These are phyloP conservation scores for Kokia cookei DNA, from an alignment of 441 rosid genomes.

Conservation along the genomic window DNA sequence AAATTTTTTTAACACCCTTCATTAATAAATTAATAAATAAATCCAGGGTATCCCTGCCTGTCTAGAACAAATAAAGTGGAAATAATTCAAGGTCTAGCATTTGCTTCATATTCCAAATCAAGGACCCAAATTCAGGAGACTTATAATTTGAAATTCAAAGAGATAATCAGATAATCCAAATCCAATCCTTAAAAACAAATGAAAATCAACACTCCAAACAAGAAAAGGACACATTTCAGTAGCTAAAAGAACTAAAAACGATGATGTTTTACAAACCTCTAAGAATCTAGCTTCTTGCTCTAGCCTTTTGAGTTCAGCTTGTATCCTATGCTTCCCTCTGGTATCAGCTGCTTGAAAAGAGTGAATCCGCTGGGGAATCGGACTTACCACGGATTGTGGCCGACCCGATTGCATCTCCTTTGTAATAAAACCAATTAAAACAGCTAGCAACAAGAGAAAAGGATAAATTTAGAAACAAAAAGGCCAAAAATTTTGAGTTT, in stretches of 20 bases:
- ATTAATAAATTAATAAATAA: neutral
- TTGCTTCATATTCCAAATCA: neutral
- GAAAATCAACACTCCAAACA: neutral
- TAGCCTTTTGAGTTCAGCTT: constrained; percentile 78
- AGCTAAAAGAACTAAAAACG: neutral
- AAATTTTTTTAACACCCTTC: neutral
- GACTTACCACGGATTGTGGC: constrained; percentile 42
- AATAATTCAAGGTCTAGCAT: neutral
- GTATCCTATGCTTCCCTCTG: constrained; percentile 83
- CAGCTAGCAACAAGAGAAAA: neutral
- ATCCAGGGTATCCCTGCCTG: neutral
- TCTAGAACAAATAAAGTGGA: neutral
- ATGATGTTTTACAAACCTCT: constrained; percentile 41
- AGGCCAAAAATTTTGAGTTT: neutral
- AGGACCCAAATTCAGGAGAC: neutral
- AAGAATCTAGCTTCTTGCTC: constrained; percentile 81
- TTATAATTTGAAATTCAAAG: neutral
- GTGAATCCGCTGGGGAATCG: constrained; percentile 37
- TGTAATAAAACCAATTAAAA: neutral
- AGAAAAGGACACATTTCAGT: neutral
- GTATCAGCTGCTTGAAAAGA: constrained; percentile 45
- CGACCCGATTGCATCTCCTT: constrained; percentile 52
- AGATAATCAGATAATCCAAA: neutral
- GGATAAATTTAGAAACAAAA: neutral
- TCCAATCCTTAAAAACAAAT: neutral